These are phyloP conservation scores for Geosiphon pyriformis DNA, from an alignment of 192 early-diverging fungal species.

Conservation along the genomic window DNA sequence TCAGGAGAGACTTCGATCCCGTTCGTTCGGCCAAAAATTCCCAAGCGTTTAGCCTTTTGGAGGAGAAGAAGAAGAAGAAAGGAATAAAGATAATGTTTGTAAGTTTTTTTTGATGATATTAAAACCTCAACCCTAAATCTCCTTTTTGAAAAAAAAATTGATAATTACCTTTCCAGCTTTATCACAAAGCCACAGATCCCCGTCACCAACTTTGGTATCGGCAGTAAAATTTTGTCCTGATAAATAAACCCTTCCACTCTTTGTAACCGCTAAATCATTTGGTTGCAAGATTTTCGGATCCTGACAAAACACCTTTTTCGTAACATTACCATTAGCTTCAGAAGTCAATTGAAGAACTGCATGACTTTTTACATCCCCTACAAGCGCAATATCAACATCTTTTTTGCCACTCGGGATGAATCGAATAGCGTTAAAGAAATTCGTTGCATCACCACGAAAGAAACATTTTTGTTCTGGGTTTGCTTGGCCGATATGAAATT, in stretches of 20 bases:
- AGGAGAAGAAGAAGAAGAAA: background rate
- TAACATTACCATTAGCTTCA: slow-evolving; percentile 13
- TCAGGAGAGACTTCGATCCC: slow-evolving; percentile 54
- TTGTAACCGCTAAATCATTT: slow-evolving; percentile 13
- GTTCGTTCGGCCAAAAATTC: slow-evolving; percentile 44
- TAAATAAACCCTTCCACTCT: slow-evolving; percentile 18
- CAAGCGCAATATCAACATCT: slow-evolving; percentile 28
- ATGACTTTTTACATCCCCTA: slow-evolving; percentile 37
- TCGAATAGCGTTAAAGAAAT: slow-evolving; percentile 47
- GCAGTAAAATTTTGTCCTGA: slow-evolving; percentile 14
- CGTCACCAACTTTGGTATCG: slow-evolving; percentile 17
- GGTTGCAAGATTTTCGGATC: slow-evolving; percentile 15
- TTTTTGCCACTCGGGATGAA: slow-evolving; percentile 26
- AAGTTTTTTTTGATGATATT: too few relatives aligned
- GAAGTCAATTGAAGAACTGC: slow-evolving; percentile 34
- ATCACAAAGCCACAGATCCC: slow-evolving; percentile 18
- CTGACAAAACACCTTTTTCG: slow-evolving; percentile 12
- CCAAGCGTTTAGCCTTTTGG: slow-evolving; percentile 36
- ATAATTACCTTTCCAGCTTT: background rate
- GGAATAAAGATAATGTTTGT: too few relatives aligned
- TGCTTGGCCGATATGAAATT: slow-evolving; percentile 10
- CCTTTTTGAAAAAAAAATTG: too few relatives aligned
- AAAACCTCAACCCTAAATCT: too few relatives aligned
- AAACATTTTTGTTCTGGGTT: slow-evolving; percentile 25
- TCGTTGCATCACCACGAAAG: slow-evolving; percentile 22